Evolutionary conservation across 176 grass and related monocot genomes (phyloP).

Genomic region (Saccharum spontaneum): DNA sequence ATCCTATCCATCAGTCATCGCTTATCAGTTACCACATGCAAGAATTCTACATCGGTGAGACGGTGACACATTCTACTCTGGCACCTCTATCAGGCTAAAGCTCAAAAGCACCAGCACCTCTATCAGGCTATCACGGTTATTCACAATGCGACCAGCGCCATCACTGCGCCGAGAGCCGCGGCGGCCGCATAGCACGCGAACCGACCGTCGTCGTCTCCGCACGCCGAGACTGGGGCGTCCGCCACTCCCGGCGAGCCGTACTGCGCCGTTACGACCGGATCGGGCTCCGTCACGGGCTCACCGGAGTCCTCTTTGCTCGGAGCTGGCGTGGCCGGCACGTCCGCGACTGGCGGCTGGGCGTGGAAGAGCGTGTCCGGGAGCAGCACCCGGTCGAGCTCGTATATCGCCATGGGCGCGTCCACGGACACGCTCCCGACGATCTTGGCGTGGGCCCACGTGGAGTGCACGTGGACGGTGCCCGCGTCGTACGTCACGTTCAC

Average conservation of each 20-base stretch:
- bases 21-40: too few species aligned
- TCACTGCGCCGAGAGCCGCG: not conserved
- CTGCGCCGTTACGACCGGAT: not conserved
- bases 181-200: not conserved
- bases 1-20: too few species aligned
- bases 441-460: conserved; percentile 32
- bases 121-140: too few species aligned
- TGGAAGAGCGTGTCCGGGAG: conserved; percentile 41
- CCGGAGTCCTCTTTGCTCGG: not conserved
- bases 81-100: too few species aligned
- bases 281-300: not conserved
- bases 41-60: too few species aligned
- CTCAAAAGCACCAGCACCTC: too few species aligned
- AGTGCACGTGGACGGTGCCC: conserved; percentile 6
- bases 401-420: conserved; percentile 36
- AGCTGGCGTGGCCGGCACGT: not conserved
- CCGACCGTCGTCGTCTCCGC: not conserved
- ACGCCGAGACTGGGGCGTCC: not conserved
- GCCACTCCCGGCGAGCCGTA: not conserved
- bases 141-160: conserved; percentile 5
- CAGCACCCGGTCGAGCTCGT: conserved; percentile 48
- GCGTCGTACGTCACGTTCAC: conserved; percentile 44
- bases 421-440: conserved; percentile 26
- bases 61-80: too few species aligned
- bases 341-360: conserved; percentile 24